A percentile compares a stretch with the other conserved stretches of the same genome.
Conservation (phyloP, 2,329 filamentous ascomycete genomes). For the Rutstroemia sp. region DNA sequence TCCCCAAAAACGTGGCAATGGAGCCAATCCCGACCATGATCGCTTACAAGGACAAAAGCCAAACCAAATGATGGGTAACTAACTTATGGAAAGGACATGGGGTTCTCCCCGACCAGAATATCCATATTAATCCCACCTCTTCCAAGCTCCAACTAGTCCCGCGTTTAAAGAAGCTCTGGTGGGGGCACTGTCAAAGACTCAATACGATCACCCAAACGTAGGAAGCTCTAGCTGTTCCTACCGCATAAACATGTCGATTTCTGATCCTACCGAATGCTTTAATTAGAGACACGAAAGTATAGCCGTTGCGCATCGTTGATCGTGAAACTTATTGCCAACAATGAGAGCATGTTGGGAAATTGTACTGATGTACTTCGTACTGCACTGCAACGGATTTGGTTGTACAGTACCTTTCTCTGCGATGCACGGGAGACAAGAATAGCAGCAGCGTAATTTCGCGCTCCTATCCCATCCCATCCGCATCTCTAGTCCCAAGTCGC, state of each 20-base stretch:
- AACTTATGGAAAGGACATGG: too few species aligned
- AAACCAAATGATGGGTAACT: too few species aligned
- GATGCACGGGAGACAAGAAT: too few species aligned
- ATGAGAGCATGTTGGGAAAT: background rate
- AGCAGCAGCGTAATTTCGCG: too few species aligned
- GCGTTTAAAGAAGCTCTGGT: background rate
- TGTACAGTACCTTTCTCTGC: too few species aligned
- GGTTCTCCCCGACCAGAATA: background rate
- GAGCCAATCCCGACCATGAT: background rate
- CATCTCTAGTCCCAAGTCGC: too few species aligned
- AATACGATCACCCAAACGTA: background rate
- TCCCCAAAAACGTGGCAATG: background rate
- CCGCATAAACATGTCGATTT: too few species aligned
- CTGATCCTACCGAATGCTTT: too few species aligned
- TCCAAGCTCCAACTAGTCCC: background rate
- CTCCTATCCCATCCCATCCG: too few species aligned
- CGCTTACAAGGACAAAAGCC: background rate
- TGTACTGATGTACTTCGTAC: background rate
- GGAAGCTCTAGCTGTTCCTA: too few species aligned
- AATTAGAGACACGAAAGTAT: background rate
- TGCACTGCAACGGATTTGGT: background rate
- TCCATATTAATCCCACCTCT: background rate
- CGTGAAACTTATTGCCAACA: too few species aligned
- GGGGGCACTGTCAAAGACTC: background rate
- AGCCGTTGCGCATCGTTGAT: too few species aligned